Conservation (phyloP, 108 stramenopile species). For the Cyclotella sp. region DNA sequence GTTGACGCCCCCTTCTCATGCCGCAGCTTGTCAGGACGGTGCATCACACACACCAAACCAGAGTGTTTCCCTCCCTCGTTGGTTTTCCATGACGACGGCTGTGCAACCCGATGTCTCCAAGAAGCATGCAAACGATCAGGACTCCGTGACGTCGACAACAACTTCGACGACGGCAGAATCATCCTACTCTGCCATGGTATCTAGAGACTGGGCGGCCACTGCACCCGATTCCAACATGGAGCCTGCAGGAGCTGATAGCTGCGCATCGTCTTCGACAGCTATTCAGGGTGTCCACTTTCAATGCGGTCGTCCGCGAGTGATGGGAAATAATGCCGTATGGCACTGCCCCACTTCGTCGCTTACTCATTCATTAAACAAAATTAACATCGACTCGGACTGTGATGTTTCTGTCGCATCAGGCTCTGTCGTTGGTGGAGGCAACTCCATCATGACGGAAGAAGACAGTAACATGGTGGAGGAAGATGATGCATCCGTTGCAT, state of each 20-base stretch:
- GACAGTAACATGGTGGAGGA: constrained; percentile 17
- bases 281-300: constrained; percentile 12
- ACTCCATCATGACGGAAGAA: constrained; percentile 33
- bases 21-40: background rate
- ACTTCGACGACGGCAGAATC: constrained; percentile 50
- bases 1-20: constrained; percentile 9
- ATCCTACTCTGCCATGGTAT: constrained; percentile 31
- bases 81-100: background rate
- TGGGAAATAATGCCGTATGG: background rate
- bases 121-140: constrained; percentile 36
- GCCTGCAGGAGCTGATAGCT: background rate
- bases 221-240: background rate
- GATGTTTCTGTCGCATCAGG: constrained; percentile 44
- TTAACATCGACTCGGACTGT: constrained; percentile 54
- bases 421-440: constrained; percentile 23
- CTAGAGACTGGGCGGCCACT: constrained; percentile 37
- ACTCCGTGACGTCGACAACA: constrained; percentile 36
- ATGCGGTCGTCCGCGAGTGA: background rate
- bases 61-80: background rate
- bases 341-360: constrained; percentile 30
- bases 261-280: background rate
- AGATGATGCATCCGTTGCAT: constrained; percentile 16
- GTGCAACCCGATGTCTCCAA: background rate
- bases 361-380: constrained; percentile 37
- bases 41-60: background rate